Evolutionary conservation across 2,329 filamentous ascomycete genomes (phyloP).

Genomic region (Raffaelea albimanens): DNA sequence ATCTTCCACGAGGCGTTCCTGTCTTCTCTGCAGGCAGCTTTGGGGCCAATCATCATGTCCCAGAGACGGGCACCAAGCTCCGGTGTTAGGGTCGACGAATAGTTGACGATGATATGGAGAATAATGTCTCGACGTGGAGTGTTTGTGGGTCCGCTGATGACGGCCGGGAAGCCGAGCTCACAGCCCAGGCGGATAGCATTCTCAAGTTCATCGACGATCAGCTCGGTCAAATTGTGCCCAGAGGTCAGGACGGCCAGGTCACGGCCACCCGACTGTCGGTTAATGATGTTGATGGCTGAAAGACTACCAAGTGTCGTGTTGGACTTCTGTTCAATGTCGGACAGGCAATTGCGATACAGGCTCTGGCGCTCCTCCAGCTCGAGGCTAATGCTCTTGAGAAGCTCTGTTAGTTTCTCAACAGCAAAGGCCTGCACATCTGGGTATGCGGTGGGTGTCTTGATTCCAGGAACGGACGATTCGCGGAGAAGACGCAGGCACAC

Average conservation of each 20-base stretch:
- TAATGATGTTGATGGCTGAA: constrained; percentile 47
- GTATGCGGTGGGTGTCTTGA: constrained; percentile 45
- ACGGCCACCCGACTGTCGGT: constrained; percentile 32
- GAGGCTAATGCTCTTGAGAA: constrained; percentile 48
- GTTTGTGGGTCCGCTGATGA: constrained; percentile 39
- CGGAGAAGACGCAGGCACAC: constrained; percentile 58
- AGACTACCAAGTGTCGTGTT: constrained; percentile 63
- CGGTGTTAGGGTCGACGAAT: constrained; percentile 49
- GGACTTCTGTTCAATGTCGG: constrained; percentile 56
- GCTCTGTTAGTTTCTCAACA: constrained; percentile 46
- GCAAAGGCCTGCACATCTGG: constrained; percentile 57
- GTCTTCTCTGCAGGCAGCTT: constrained; percentile 49
- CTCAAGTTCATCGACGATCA: constrained; percentile 58
- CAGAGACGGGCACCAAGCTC: constrained; percentile 59
- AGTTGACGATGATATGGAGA: constrained; percentile 42
- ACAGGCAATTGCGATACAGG: constrained; percentile 58
- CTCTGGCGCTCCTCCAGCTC: constrained; percentile 44
- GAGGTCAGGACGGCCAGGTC: constrained; percentile 49
- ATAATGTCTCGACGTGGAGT: constrained; percentile 49
- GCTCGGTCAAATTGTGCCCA: constrained; percentile 50
- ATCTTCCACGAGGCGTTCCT: constrained; percentile 62
- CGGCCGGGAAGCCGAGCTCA: constrained; percentile 29
- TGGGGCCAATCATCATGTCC: constrained; percentile 60
- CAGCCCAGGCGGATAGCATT: constrained; percentile 36
- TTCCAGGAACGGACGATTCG: constrained; percentile 52